A percentile compares a stretch with the other conserved stretches of the same genome.
Evolutionary conservation across 257 asterid species (phyloP).

Genomic region (Oldenlandia corymbosa): DNA sequence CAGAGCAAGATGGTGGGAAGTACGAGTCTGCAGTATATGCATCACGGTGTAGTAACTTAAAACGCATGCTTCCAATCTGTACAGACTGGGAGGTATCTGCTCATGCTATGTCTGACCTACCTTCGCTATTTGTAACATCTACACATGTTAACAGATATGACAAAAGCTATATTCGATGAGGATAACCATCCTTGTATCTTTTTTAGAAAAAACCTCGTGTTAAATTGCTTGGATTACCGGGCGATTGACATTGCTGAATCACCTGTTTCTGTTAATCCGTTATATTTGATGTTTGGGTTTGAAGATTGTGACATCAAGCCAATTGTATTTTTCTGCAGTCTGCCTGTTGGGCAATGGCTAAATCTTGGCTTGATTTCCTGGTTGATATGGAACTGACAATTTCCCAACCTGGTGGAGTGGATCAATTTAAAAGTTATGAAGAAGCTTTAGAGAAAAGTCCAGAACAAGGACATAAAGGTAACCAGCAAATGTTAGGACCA

Average conservation of each 20-base stretch:
- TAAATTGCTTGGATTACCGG: neutral
- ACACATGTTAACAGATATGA: neutral
- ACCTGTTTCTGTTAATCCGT: neutral
- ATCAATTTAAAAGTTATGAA: slow-evolving; percentile 59
- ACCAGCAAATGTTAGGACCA: slow-evolving; percentile 50
- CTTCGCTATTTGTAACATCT: neutral
- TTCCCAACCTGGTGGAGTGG: slow-evolving; percentile 53
- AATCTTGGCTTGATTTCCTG: slow-evolving; percentile 92
- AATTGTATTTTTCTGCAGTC: slow-evolving; percentile 54
- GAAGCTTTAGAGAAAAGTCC: slow-evolving; percentile 70
- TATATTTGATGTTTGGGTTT: neutral
- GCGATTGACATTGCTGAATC: slow-evolving; percentile 1
- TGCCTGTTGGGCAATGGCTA: slow-evolving; percentile 99
- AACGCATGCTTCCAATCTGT: slow-evolving; percentile 90
- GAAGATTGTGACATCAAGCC: slow-evolving; percentile 6
- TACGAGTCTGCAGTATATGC: slow-evolving; percentile 94
- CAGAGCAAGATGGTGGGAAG: slow-evolving; percentile 89
- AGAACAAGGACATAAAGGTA: slow-evolving; percentile 47
- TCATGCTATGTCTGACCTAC: neutral
- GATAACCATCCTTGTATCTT: neutral
- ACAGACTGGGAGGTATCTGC: slow-evolving; percentile 90
- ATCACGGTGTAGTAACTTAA: slow-evolving; percentile 82
- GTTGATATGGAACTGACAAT: slow-evolving; percentile 72
- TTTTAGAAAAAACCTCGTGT: neutral
- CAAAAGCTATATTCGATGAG: neutral